Conservation (phyloP, 2,329 filamentous ascomycete genomes). For the Hypoxylon rubiginosum region DNA sequence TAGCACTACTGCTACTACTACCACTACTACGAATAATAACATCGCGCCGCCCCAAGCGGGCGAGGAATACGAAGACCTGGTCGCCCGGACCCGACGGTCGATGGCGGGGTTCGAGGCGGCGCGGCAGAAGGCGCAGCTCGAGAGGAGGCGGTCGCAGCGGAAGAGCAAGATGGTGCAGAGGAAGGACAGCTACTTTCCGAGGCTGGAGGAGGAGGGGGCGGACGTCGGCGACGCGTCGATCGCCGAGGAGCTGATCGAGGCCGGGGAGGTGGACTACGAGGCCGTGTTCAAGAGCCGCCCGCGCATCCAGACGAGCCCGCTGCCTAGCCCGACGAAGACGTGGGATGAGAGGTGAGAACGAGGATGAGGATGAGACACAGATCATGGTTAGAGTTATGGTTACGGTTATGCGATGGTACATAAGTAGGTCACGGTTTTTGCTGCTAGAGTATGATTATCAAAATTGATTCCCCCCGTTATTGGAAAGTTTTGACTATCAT, state of each 20-base stretch:
- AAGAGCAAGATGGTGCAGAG: slow-evolving; percentile 59
- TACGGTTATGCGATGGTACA: slow-evolving; percentile 4
- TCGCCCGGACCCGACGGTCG: slow-evolving; percentile 70
- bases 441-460: neutral
- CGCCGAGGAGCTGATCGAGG: slow-evolving; percentile 73
- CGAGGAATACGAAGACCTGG: slow-evolving; percentile 63
- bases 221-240: slow-evolving; percentile 48
- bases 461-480: slow-evolving; percentile 3
- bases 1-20: too few species aligned
- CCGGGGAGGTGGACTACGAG: slow-evolving; percentile 71
- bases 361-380: slow-evolving; percentile 1
- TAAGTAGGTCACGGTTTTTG: slow-evolving; percentile 8
- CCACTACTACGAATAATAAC: too few species aligned
- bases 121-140: slow-evolving; percentile 71
- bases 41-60: slow-evolving; percentile 41
- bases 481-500: neutral
- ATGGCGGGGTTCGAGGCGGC: slow-evolving; percentile 74
- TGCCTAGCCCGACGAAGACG: slow-evolving; percentile 61
- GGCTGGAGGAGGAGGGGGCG: slow-evolving; percentile 60
- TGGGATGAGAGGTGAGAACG: slow-evolving; percentile 36
- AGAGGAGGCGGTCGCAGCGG: slow-evolving; percentile 65
- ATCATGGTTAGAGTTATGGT: neutral
- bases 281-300: slow-evolving; percentile 89
- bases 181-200: slow-evolving; percentile 63
- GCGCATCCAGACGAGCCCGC: slow-evolving; percentile 81